Conservation (phyloP, 441 rosid species). For the Geranium incanum region DNA sequence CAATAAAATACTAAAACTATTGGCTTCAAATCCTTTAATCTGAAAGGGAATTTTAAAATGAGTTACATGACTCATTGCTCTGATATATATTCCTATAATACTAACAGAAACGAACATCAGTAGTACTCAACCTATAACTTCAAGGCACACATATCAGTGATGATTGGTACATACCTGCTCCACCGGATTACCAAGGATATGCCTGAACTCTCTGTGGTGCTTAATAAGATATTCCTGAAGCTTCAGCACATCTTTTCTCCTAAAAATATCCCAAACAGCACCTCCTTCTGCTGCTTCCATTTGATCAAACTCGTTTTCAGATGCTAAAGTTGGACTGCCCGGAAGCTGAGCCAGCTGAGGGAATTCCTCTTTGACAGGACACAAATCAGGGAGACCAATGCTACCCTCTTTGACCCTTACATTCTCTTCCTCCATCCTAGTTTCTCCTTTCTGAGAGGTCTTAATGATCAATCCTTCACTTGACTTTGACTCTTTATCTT, state of each 20-base stretch:
- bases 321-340: neutral
- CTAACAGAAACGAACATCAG: neutral
- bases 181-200: conserved; percentile 58
- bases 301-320: neutral
- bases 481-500: conserved; percentile 1
- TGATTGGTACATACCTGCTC: conserved; percentile 34
- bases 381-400: neutral
- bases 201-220: conserved; percentile 69
- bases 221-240: conserved; percentile 60
- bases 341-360: neutral
- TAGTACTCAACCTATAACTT: neutral
- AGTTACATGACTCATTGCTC: neutral
- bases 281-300: conserved; percentile 21
- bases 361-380: neutral
- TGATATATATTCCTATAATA: neutral
- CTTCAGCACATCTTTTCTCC: conserved; percentile 78
- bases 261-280: conserved; percentile 92
- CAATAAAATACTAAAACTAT: neutral
- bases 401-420: neutral
- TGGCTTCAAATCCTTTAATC: conserved; percentile 5
- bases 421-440: neutral
- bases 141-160: neutral
- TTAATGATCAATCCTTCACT: neutral
- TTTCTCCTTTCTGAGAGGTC: neutral
- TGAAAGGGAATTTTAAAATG: neutral